phyloP scores from a whole-genome alignment of 495 filamentous ascomycete species.

The Trichoderma reesei region DNA sequence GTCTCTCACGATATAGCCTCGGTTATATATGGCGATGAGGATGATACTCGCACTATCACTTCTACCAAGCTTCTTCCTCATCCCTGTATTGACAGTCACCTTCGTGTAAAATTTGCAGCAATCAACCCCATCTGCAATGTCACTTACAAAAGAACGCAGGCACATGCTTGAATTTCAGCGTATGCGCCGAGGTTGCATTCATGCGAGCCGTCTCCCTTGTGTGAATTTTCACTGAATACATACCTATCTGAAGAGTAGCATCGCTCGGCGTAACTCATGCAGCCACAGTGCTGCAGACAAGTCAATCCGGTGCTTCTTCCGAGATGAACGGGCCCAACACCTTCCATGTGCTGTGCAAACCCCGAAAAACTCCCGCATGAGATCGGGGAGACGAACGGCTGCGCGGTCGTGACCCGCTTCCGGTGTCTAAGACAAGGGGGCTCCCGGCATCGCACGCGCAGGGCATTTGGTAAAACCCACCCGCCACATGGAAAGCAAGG shows the following conservation, averaged over 20 bases:
- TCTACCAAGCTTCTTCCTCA: no score
- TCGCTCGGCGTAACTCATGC: not conserved
- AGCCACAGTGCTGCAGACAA: not conserved
- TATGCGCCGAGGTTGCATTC: not conserved
- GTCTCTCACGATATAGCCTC: not conserved
- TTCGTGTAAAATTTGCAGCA: no score
- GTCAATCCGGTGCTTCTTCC: not conserved
- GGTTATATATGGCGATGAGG: no score
- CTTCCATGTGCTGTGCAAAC: slow-evolving; percentile 6
- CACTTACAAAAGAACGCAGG: not conserved
- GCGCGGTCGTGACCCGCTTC: no score
- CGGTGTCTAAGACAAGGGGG: not conserved
- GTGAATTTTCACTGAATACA: not conserved
- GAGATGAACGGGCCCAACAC: no score
- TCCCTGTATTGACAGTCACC: no score
- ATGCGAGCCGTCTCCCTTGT: not conserved
- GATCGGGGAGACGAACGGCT: no score
- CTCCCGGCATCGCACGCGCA: not conserved
- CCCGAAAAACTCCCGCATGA: not conserved
- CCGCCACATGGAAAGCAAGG: not conserved
- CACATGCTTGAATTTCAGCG: not conserved
- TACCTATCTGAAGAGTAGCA: not conserved
- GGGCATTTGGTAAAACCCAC: not conserved
- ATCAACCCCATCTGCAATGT: not conserved
- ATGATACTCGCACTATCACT: no score